Base-by-base conservation (phyloP, 768 basidiomycete species). In the Xerocomellus chrysenteron region DNA sequence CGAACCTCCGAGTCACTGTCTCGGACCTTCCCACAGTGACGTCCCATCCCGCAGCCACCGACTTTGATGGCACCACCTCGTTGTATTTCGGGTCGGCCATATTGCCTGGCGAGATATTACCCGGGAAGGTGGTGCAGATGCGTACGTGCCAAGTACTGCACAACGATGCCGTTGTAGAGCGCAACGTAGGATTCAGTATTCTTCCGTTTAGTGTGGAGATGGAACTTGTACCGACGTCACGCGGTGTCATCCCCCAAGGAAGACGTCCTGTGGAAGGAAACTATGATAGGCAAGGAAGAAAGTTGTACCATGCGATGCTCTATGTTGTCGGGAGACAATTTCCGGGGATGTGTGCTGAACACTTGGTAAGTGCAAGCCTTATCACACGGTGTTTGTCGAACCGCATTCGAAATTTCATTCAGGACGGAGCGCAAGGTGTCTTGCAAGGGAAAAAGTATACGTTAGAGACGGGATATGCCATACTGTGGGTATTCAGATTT, bases 291-390 rank as follows among this genome's bases (percentile, higher is more conserved):
- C 47, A 54, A 24, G 57, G 57, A 19, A 58, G 52, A 28, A 49
- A 32, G 17, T 21, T 58, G 37, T 54, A 49, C 42, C 57, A 54
- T 26, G 57, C 52, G 6, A 54, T 58, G 36, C 51, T 54, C 14
- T 46, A 58, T 32, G 47, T 40, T 4, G 52, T 58, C 13, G 57
- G 57, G 16, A 58, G 57, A 45, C 47, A 45, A 24, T 49, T 58
- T 45, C 57, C 52, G 10, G 57, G 47, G 26, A 50, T 50, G 57
- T 58, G 57, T 11, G 57, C 47, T 5, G 57, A 54, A 35, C 42
- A 58, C 19, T 2, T 54, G 21, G 57, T 58, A 7, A 19, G 50
- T 44, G 10, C 14, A 41, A 13, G 1, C 30, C 9, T 33, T 47
- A 8, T 41, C 19, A 16, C 33, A 9, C 3, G 14, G 7, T 17